phyloP scores from a whole-genome alignment of 2,329 filamentous ascomycete species.

The Arthrobotrys musiformis region DNA sequence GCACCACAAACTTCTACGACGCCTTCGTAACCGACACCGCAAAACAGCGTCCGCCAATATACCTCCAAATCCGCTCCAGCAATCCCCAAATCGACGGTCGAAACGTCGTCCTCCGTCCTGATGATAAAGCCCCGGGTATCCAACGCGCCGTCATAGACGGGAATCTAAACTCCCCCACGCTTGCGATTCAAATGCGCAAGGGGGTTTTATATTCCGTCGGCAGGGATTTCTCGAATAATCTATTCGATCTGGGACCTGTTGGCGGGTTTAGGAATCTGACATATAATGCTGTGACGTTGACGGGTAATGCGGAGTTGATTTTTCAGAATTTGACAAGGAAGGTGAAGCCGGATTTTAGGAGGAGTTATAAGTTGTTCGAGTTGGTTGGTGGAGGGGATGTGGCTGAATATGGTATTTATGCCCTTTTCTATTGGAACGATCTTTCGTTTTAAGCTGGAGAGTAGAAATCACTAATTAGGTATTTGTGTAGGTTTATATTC shows the following conservation, averaged over 20 bases:
- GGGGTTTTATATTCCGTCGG: constrained; percentile 18
- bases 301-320: constrained; percentile 40
- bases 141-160: constrained; percentile 35
- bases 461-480: too few species aligned
- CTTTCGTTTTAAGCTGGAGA: too few species aligned
- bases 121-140: not conserved
- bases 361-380: constrained; percentile 31
- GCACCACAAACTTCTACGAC: constrained; percentile 42
- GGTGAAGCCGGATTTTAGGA: constrained; percentile 29
- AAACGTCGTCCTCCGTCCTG: constrained; percentile 42
- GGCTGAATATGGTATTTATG: constrained; percentile 29
- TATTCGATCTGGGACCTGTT: constrained; percentile 40
- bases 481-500: constrained; percentile 30
- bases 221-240: constrained; percentile 48
- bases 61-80: constrained; percentile 41
- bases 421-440: not conserved
- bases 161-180: constrained; percentile 20
- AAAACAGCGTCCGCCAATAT: constrained; percentile 46
- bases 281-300: constrained; percentile 34
- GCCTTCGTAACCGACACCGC: constrained; percentile 51
- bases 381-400: constrained; percentile 42
- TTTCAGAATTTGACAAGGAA: constrained; percentile 43
- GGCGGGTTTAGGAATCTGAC: constrained; percentile 49
- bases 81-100: constrained; percentile 46
- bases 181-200: constrained; percentile 44